Base-by-base conservation (phyloP, 768 basidiomycete genomes). In the Mycena chlorophos region DNA sequence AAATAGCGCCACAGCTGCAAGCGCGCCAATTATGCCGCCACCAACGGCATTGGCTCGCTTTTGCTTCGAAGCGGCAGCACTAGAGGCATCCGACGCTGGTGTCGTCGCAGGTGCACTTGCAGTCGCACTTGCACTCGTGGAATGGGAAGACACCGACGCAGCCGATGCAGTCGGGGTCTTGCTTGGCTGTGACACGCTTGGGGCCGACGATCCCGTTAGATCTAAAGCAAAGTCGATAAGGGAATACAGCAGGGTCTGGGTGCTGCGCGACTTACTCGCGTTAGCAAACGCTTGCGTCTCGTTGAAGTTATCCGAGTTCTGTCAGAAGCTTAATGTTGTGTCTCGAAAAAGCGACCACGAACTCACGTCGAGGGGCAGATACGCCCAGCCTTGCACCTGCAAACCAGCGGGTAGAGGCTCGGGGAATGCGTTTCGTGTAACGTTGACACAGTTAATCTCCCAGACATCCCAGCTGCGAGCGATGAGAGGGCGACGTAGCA, bases 381-480 rank as follows among this genome's bases (percentile, higher is more conserved):
- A 88, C 13, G 85, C 85, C 86, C 86, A 88, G 12, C 76, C 77
- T 8, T 85, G 86, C 19, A 87, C 74, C 12, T 72, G 69, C 1
- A 80, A 73, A 8, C 76, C 78, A 0, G 62, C 55, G 2, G 86
- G 85, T 46, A 87, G 67, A n/a, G 68, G 62, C 14, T 69, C 49
- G 0, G 82, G 79, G 40, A 57, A 60, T 62, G 55, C 58, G 57
- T 38, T 20, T 19, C 52, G 54, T 6, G 58, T 56, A 22, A 66
- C 57, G 14, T 40, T 43, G 5, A 57, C 40, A 40, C 65, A 66
- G 40, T 66, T 66, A 20, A 55, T 55, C 37, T 56, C 57, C 63
- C 63, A 66, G 29, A 54, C 22, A 23, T 54, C 58, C 65, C 65
- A 66, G 39, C 63, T 64, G 29, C 46, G 25, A 38, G 14, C 3